Evolutionary conservation across 192 early-diverging fungal genomes (phyloP).

Genomic region (Coemansia sp.): DNA sequence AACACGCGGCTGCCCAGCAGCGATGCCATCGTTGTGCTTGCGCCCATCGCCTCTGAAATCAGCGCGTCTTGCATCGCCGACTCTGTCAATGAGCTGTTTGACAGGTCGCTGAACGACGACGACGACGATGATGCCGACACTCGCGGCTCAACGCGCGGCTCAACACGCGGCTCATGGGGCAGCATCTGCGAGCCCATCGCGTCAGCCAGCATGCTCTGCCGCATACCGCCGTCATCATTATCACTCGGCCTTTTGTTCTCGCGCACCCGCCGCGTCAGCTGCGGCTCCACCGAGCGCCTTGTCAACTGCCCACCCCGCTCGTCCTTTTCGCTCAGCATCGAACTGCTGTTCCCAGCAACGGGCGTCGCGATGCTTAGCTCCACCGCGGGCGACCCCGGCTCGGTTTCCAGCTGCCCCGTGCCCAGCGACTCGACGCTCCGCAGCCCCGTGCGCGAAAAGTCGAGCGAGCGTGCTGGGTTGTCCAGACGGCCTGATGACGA

Average conservation of each 20-base stretch:
- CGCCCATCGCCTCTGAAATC: slow-evolving; percentile 43
- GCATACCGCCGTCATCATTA: slow-evolving; percentile 3
- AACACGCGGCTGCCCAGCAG: slow-evolving; percentile 44
- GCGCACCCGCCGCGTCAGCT: not conserved
- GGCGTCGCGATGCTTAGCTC: slow-evolving; percentile 16
- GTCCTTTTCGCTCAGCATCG: not conserved
- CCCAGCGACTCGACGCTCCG: slow-evolving; percentile 48
- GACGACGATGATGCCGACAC: slow-evolving; percentile 7
- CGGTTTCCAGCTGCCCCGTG: not conserved
- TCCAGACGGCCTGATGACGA: slow-evolving; percentile 17
- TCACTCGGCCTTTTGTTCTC: not conserved
- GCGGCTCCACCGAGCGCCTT: slow-evolving; percentile 1
- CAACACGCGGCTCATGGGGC: not conserved
- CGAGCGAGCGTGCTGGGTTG: slow-evolving; percentile 10
- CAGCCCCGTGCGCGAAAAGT: slow-evolving; percentile 28
- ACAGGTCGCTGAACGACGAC: slow-evolving; percentile 48
- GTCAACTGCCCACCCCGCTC: not conserved
- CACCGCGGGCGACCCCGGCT: slow-evolving; percentile 31
- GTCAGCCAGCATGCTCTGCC: slow-evolving; percentile 42
- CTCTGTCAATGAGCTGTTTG: slow-evolving; percentile 40
- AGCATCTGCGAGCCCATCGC: slow-evolving; percentile 30
- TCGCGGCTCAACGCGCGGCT: not conserved
- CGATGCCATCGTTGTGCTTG: slow-evolving; percentile 42
- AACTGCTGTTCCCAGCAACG: not conserved
- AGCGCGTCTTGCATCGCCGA: slow-evolving; percentile 53